phyloP scores from a whole-genome alignment of 768 basidiomycete genomes.

The Suillus bovinus region DNA sequence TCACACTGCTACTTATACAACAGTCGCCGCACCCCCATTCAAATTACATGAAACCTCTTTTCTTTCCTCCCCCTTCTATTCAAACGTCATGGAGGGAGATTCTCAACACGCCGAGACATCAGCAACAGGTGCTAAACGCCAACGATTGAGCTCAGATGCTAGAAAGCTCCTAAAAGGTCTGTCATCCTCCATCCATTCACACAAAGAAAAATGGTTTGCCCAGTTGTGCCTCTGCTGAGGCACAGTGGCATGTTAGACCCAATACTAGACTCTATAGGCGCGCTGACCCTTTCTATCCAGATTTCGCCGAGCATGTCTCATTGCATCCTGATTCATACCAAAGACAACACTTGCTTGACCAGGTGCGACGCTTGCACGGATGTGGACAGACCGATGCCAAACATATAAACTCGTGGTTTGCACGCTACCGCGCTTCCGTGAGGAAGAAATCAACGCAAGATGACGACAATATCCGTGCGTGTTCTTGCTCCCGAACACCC shows the following conservation, averaged over 20 bases:
- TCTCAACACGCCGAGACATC: background rate
- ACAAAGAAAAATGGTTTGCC: background rate
- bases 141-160: background rate
- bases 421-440: conserved; percentile 10
- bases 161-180: background rate
- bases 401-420: conserved; percentile 18
- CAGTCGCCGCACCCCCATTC: background rate
- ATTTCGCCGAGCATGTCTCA: conserved; percentile 1
- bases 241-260: background rate
- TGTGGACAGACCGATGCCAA: background rate
- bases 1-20: conserved; percentile 6
- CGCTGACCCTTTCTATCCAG: background rate
- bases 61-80: background rate
- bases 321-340: background rate
- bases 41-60: background rate
- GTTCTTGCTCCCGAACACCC: background rate
- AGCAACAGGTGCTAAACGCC: background rate
- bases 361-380: background rate
- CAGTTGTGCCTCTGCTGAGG: background rate
- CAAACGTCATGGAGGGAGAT: background rate
- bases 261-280: background rate
- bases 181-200: background rate
- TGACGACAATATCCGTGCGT: conserved; percentile 31
- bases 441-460: conserved; percentile 12
- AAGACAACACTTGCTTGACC: background rate